These are phyloP conservation scores for Trichoderma gamsii DNA, from an alignment of 495 filamentous ascomycete genomes.

Conservation along the genomic window DNA sequence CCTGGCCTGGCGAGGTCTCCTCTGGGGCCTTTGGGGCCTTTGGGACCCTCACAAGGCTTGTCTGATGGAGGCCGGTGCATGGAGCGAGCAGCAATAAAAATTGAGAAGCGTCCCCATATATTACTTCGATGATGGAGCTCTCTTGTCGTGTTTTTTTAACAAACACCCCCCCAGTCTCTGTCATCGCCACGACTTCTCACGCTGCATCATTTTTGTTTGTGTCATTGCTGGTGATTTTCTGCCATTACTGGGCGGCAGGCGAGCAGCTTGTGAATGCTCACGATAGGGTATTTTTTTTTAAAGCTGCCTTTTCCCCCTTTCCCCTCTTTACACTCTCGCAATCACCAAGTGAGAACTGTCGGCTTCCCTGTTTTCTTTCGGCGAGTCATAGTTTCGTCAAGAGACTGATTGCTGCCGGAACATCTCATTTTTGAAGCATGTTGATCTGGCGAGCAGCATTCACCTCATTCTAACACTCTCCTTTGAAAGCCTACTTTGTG, in stretches of 20 bases:
- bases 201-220: neutral
- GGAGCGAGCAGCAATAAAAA: constrained; percentile 10
- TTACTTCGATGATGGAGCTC: constrained; percentile 8
- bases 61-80: constrained; percentile 4
- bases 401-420: constrained; percentile 3
- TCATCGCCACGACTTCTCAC: neutral
- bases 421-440: neutral
- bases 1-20: constrained; percentile 8
- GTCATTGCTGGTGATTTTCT: neutral
- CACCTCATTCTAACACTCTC: neutral
- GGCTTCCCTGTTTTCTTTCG: too few relatives aligned
- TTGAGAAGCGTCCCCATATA: constrained; percentile 4
- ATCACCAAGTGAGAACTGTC: neutral
- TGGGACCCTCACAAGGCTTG: constrained; percentile 5
- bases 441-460: neutral
- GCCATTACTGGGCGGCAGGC: neutral
- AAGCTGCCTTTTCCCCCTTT: neutral
- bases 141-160: constrained; percentile 1
- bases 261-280: constrained; percentile 6
- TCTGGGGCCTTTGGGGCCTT: neutral
- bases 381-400: constrained; percentile 2
- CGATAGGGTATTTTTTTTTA: neutral
- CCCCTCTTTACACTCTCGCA: neutral
- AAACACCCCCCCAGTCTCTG: constrained; percentile 11
- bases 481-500: neutral